A percentile compares a stretch with the other conserved stretches of the same genome.
Evolutionary conservation across 73 alveolate species (phyloP).

Genomic region (Symbiodinium natans): DNA sequence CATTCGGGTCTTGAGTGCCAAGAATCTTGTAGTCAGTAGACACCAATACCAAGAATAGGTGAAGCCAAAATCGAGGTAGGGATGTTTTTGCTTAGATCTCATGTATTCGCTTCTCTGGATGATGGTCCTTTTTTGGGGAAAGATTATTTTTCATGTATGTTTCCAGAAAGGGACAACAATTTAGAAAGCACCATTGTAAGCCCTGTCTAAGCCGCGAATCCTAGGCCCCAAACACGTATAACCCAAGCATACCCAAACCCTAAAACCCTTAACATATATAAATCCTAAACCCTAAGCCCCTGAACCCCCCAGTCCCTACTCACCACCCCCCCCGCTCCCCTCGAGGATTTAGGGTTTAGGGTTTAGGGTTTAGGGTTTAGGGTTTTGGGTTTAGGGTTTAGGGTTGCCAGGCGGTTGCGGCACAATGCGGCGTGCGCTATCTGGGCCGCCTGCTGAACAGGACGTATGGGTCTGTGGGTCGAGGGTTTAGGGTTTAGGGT

Average conservation of each 20-base stretch:
- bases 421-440: conserved; percentile 22
- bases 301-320: neutral
- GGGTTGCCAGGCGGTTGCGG: conserved; percentile 21
- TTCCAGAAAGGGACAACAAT: too few species aligned
- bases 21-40: too few species aligned
- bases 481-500: neutral
- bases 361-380: neutral
- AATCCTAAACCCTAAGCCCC: too few species aligned
- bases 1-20: too few species aligned
- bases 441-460: conserved; percentile 45
- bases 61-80: neutral
- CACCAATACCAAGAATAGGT: neutral
- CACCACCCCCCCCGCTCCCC: too few species aligned
- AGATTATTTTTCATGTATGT: too few species aligned
- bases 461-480: neutral
- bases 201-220: too few species aligned
- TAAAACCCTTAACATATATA: too few species aligned
- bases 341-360: neutral
- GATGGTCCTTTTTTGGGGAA: too few species aligned
- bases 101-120: neutral
- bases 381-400: neutral
- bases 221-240: too few species aligned
- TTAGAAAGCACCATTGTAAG: too few species aligned
- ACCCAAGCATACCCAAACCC: too few species aligned
- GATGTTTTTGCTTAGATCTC: neutral